phyloP scores from a whole-genome alignment of 164 flowering plant genomes.

The Echeveria elegans region DNA sequence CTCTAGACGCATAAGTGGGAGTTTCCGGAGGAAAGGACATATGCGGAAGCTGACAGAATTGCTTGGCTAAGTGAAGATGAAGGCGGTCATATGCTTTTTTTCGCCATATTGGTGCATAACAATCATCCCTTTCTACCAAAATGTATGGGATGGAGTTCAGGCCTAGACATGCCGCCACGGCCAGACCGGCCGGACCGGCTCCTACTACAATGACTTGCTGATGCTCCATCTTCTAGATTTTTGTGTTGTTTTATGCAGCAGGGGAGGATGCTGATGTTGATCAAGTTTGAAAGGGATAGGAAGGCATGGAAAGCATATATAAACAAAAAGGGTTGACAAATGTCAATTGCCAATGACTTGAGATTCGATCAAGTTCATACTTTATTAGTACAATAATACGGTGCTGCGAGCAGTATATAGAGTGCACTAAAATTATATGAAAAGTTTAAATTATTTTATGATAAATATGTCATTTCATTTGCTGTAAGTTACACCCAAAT shows the following conservation, averaged over 20 bases:
- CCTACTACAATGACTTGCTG: slow-evolving; percentile 41
- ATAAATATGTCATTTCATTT: too few species aligned
- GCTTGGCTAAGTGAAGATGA: slow-evolving; percentile 48
- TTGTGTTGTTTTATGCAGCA: background rate
- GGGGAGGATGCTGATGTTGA: background rate
- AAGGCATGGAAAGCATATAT: background rate
- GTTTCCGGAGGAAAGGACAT: slow-evolving; percentile 21
- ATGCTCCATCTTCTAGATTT: slow-evolving; percentile 15
- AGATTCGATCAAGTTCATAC: too few species aligned
- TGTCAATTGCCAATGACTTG: background rate
- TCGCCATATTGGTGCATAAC: slow-evolving; percentile 44
- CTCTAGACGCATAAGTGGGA: slow-evolving; percentile 28
- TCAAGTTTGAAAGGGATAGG: background rate
- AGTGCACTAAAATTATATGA: too few species aligned
- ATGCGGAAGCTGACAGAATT: slow-evolving; percentile 44
- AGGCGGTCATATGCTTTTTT: slow-evolving; percentile 54
- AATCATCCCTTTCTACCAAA: slow-evolving; percentile 53
- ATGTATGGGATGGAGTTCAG: slow-evolving; percentile 32
- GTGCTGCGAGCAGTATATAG: too few species aligned
- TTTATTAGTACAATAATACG: too few species aligned
- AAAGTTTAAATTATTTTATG: too few species aligned
- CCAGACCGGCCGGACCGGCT: slow-evolving; percentile 56
- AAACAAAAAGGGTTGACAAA: background rate
- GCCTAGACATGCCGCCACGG: slow-evolving; percentile 42
- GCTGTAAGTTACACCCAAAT: too few species aligned